Conservation (phyloP, 495 filamentous ascomycete genomes). For the Xylaria acuta region DNA sequence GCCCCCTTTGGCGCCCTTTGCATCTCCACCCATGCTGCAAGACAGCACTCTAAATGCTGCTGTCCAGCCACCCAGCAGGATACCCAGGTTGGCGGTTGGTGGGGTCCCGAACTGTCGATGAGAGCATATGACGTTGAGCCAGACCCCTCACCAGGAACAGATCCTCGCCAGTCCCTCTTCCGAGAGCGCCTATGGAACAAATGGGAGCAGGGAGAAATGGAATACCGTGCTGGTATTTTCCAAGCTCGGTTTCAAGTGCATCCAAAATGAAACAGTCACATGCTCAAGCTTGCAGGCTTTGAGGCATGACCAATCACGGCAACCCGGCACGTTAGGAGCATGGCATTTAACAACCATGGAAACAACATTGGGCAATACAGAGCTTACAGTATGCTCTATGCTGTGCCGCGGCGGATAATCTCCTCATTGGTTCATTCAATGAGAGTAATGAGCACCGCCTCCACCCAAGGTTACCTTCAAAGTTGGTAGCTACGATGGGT, state of each 20-base stretch:
- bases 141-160: slow-evolving; percentile 18
- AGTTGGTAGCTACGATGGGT: not conserved
- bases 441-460: not conserved
- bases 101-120: not conserved
- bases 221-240: not conserved
- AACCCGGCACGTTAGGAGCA: slow-evolving; percentile 4
- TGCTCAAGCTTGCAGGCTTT: not conserved
- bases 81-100: too few relatives aligned
- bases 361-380: not conserved
- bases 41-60: not conserved
- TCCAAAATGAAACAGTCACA: not conserved
- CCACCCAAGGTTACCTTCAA: not conserved
- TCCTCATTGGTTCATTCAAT: not conserved
- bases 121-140: slow-evolving; percentile 21
- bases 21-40: not conserved
- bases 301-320: slow-evolving; percentile 14
- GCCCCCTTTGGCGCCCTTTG: not conserved
- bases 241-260: slow-evolving; percentile 10
- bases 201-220: not conserved
- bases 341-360: not conserved
- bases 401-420: not conserved
- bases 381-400: not conserved
- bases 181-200: not conserved
- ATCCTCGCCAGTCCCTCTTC: slow-evolving; percentile 8
- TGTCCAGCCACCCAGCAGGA: not conserved